Evolutionary conservation across 2,329 filamentous ascomycete species (phyloP), one percentile per base, ranked within the genome.

Genomic region (Cercospora sp.): DNA sequence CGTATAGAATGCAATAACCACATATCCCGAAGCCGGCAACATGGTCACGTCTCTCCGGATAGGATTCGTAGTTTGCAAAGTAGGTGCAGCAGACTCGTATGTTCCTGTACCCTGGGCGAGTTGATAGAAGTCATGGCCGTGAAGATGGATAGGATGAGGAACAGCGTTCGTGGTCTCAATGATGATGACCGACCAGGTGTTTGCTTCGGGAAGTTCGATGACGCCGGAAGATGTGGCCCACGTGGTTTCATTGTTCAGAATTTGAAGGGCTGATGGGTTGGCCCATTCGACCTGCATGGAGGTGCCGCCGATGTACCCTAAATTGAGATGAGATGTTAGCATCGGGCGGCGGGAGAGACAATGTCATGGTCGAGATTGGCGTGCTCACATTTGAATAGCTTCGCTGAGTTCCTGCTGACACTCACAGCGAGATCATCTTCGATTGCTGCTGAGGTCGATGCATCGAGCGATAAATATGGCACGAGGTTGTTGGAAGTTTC

Each of bases 91-190:
- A 33, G 61, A 64, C 23, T 79, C 78, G 75, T 81, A 82, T 5
- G 73, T 73, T 1, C 80, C 78, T 8, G 68, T 66, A 3, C 81
- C 81, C 2, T 71, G 66, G 8, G 78, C 80, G 3, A 83, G 71
- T 30, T 82, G 73, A 71, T 79, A 82, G 70, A 82, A 83, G 70
- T 83, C 81, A 70, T 83, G 82, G 18, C 82, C 80, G 74, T 83
- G 81, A 5, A 82, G 68, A 26, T 80, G 78, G 78, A 83, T 83
- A 1, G 81, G 58, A 69, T 71, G 66, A 72, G 74, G 73, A 76
- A 82, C 33, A 13, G 5, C 33, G 5, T 6, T 40, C 2, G 1
- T 40, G 33, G 33, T 40, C 4, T 40, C 33, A 13, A 40, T 40
- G 33, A 40, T 40, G 33, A 40, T 40, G 33, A 40, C 33, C 13